These are phyloP conservation scores for Gracilaria caudata DNA, from an alignment of 23 red algal species.

Conservation along the genomic window DNA sequence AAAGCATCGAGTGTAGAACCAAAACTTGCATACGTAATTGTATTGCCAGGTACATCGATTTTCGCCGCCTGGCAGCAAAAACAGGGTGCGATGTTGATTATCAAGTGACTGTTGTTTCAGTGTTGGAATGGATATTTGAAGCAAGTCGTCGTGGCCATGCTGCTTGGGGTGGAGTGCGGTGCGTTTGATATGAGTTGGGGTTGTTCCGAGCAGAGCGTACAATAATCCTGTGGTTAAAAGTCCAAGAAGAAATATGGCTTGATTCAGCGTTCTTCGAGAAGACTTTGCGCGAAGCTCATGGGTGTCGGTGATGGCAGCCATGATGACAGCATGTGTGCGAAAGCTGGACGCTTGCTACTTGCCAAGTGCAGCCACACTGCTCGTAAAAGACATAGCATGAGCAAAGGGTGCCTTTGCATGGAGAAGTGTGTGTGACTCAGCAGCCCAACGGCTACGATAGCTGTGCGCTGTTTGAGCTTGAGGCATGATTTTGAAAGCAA, in stretches of 20 bases:
- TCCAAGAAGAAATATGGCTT: neutral
- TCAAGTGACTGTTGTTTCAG: neutral
- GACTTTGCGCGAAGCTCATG: neutral
- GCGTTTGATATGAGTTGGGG: neutral
- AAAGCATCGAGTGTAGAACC: conserved; percentile 39
- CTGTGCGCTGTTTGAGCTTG: no score
- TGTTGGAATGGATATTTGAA: neutral
- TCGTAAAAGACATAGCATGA: no score
- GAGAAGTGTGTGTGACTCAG: no score
- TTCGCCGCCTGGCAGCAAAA: conserved; percentile 10
- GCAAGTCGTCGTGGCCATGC: neutral
- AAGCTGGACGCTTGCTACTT: neutral
- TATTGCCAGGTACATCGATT: conserved; percentile 9
- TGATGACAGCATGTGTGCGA: neutral
- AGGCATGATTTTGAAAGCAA: no score
- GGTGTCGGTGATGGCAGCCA: neutral
- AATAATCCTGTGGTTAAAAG: neutral
- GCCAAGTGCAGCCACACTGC: no score
- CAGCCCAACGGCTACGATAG: no score
- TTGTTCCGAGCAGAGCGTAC: neutral
- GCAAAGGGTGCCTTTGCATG: no score
- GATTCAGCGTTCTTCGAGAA: neutral
- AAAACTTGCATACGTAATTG: conserved; percentile 48
- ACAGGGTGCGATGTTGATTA: conserved; percentile 12
- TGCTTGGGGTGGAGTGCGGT: neutral